These are phyloP conservation scores for Lecanicillium sp. DNA, from an alignment of 2,329 filamentous ascomycete species.

Conservation along the genomic window DNA sequence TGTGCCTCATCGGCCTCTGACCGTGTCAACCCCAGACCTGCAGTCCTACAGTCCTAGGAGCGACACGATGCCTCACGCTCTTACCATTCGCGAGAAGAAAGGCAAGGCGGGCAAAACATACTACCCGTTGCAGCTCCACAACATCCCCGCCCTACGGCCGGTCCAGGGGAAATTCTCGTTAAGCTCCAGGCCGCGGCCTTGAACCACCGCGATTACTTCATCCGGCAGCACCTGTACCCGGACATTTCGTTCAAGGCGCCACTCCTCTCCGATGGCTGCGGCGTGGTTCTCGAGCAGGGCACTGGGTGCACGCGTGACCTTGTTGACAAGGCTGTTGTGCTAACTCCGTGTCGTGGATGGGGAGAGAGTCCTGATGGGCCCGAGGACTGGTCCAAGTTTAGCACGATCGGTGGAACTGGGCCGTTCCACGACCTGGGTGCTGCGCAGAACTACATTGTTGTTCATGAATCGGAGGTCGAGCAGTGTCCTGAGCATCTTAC, in stretches of 20 bases:
- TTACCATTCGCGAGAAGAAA: no score
- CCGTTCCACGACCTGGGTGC: conserved; percentile 56
- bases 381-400: conserved; percentile 54
- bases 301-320: conserved; percentile 36
- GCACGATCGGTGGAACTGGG: conserved; percentile 64
- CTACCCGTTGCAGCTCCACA: no score
- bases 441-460: conserved; percentile 64
- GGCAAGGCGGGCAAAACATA: no score
- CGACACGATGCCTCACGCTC: no score
- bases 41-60: no score
- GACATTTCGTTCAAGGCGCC: conserved; percentile 73
- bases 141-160: no score
- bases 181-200: conserved; percentile 73
- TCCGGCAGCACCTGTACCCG: conserved; percentile 87
- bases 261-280: conserved; percentile 76
- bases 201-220: conserved; percentile 93
- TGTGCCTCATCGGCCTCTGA: no score
- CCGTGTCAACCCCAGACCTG: no score
- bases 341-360: conserved; percentile 79
- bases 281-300: conserved; percentile 62
- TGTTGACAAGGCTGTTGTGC: conserved; percentile 62
- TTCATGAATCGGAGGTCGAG: conserved; percentile 69
- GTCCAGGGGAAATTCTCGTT: conserved; percentile 64
- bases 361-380: conserved; percentile 63
- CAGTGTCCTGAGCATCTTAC: conserved; percentile 66